A percentile compares a stretch with the other conserved stretches of the same genome.
Evolutionary conservation across 352 stramenopile genomes (phyloP).

Genomic region (Phytophthora syringae): DNA sequence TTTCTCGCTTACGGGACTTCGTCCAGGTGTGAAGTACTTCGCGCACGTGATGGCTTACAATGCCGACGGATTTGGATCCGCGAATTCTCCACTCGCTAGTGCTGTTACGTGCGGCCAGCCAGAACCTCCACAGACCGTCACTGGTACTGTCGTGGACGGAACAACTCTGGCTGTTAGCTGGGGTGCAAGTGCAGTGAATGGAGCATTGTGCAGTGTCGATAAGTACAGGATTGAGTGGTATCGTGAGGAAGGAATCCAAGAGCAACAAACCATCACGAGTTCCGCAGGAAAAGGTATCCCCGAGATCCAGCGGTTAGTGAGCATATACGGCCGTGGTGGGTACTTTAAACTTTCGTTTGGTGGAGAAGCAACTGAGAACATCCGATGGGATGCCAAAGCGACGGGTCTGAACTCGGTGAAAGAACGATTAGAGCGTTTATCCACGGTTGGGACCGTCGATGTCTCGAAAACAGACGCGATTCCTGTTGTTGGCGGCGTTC

Average conservation of each 20-base stretch:
- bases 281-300: slow-evolving; percentile 69
- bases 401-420: slow-evolving; percentile 73
- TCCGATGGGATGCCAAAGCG: slow-evolving; percentile 68
- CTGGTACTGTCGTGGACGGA: slow-evolving; percentile 59
- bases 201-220: slow-evolving; percentile 51
- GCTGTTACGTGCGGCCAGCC: slow-evolving; percentile 67
- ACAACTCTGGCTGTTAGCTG: slow-evolving; percentile 63
- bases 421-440: slow-evolving; percentile 66
- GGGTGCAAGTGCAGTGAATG: slow-evolving; percentile 37
- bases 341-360: slow-evolving; percentile 74
- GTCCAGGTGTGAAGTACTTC: slow-evolving; percentile 67
- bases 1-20: slow-evolving; percentile 62
- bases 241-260: slow-evolving; percentile 51
- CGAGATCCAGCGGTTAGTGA: slow-evolving; percentile 66
- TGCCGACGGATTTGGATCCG: slow-evolving; percentile 35
- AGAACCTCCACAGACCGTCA: slow-evolving; percentile 46
- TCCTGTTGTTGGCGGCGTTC: no score
- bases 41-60: slow-evolving; percentile 89
- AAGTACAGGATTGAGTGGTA: slow-evolving; percentile 86
- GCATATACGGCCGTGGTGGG: slow-evolving; percentile 54
- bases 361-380: slow-evolving; percentile 69
- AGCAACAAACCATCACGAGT: slow-evolving; percentile 82
- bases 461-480: slow-evolving; percentile 40
- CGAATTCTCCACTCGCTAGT: slow-evolving; percentile 63
- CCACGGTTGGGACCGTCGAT: slow-evolving; percentile 67